A percentile compares a stretch with the other conserved stretches of the same genome.
phyloP scores from a whole-genome alignment of 2,329 filamentous ascomycete species.

The Cladosporium sp. region DNA sequence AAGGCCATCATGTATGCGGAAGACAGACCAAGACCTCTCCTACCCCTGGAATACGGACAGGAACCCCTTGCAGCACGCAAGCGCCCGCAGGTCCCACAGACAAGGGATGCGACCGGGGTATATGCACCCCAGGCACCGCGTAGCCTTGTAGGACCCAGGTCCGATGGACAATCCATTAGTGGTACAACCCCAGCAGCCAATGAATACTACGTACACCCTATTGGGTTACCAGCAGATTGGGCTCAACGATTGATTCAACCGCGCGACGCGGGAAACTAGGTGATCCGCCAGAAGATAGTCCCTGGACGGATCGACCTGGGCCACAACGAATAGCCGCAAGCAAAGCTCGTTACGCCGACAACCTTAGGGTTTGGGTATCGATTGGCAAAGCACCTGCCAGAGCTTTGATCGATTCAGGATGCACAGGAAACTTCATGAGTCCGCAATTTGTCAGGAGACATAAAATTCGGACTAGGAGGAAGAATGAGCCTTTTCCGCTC shows the following conservation, averaged over 20 bases:
- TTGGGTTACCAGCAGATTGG: neutral
- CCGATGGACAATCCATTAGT: too few relatives aligned
- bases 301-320: neutral
- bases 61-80: too few relatives aligned
- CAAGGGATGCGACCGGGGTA: neutral
- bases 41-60: too few relatives aligned
- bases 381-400: neutral
- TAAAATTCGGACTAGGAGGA: neutral
- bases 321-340: neutral
- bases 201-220: too few relatives aligned
- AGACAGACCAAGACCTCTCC: neutral
- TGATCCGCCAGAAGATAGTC: neutral
- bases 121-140: too few relatives aligned
- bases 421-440: neutral
- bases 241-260: neutral
- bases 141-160: too few relatives aligned
- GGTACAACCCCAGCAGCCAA: too few relatives aligned
- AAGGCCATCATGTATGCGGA: too few relatives aligned
- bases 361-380: neutral
- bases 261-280: neutral
- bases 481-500: neutral
- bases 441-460: neutral
- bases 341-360: neutral
- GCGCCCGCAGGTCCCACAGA: too few relatives aligned
- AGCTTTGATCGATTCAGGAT: neutral